Base-by-base conservation (phyloP, 139 green algal species). In the Coelastrella sp. region DNA sequence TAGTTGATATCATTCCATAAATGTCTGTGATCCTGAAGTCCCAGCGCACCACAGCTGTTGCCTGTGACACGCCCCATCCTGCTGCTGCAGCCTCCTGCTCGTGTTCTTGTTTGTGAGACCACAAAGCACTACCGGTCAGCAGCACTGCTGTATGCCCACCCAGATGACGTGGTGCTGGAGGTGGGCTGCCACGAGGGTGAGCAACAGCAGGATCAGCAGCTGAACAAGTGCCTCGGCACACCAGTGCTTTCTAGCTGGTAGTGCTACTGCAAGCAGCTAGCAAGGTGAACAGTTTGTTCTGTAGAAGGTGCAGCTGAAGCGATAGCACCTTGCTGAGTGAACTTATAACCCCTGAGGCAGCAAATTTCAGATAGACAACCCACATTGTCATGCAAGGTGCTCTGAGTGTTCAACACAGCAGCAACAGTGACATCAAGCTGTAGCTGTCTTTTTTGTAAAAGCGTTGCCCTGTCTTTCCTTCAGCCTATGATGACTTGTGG, bases 181-280 rank as follows among this genome's bases (percentile, higher is more conserved):
- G 92, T 94, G n/a, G 92, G 92, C n/a, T 92, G 81, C 12, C 92
- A 94, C 58, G 92, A 94, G 74, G 92, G 92, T 93, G 74, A n/a
- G 56, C 9, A 27, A 12, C 74, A 81, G 74, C 25, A 17, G 63
- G 63, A 72, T 14, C 63, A 72, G 63, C 63, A 22, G 63, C 12
- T 72, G 63, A 72, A 17, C 35, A 49, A 49, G 35, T 49, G 35
- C 35, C 35, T 5, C 1, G 35, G 35, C 35, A 49, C 35, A 49
- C 35, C 35, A 49, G 35, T 49, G 35, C 35, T 49, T 49, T 49
- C 35, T 49, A 49, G 1, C 3, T 49, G 35, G 35, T 49, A 49
- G 1, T 49, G 35, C 35, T 49, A 49, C 1, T 49, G 35, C 35
- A 49, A 49, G 35, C 35, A 49, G 35, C 35, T 49, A 49, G 35